A percentile compares a stretch with the other conserved stretches of the same genome.
phyloP scores from a whole-genome alignment of 495 filamentous ascomycete species.

The Penicillium roqueforti region DNA sequence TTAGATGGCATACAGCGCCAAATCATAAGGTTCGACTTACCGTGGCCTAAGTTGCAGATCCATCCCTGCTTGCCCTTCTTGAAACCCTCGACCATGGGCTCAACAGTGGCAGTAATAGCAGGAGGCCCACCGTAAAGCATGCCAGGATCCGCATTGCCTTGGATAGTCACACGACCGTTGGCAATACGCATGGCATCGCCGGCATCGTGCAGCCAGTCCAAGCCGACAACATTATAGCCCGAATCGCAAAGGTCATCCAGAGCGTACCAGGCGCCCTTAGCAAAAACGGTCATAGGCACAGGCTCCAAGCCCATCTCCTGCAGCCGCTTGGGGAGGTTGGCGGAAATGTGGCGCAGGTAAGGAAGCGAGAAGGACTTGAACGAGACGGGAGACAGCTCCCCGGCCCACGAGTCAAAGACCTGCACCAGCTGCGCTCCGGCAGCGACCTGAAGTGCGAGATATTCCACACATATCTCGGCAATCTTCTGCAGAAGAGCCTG shows the following conservation, averaged over 20 bases:
- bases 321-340: conserved; percentile 67
- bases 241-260: conserved; percentile 81
- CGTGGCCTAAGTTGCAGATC: conserved; percentile 88
- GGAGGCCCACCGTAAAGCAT: conserved; percentile 79
- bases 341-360: conserved; percentile 78
- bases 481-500: conserved; percentile 85
- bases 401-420: conserved; percentile 99
- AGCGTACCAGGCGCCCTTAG: conserved; percentile 98
- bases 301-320: conserved; percentile 65
- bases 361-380: conserved; percentile 84
- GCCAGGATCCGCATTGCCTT: conserved; percentile 95
- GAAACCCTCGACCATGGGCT: conserved; percentile 84
- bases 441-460: conserved; percentile 84
- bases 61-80: conserved; percentile 80
- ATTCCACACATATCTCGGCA: conserved; percentile 86
- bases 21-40: conserved; percentile 42
- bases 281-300: conserved; percentile 98
- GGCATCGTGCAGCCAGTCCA: conserved; percentile 94
- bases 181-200: conserved; percentile 76
- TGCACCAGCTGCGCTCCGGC: conserved; percentile 91
- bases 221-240: conserved; percentile 86
- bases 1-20: conserved; percentile 1
- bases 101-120: conserved; percentile 73
- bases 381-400: conserved; percentile 76
- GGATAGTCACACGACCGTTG: conserved; percentile 70